These are phyloP conservation scores for Medicago truncatula DNA, from an alignment of 306 rosid genomes.

Conservation along the genomic window DNA sequence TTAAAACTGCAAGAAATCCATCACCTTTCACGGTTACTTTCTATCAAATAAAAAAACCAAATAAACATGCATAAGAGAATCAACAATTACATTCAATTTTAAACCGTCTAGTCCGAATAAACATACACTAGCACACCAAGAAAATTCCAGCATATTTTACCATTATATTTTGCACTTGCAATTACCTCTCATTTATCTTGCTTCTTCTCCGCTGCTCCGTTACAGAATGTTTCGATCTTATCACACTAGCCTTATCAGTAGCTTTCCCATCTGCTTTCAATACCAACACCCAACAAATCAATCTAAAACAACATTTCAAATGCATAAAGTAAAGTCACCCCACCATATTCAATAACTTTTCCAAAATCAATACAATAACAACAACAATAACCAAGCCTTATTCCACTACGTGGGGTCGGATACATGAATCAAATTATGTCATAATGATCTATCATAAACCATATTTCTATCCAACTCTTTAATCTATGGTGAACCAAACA, in stretches of 20 bases:
- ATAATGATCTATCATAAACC: no score
- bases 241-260: constrained; percentile 79
- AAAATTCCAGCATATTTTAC: background rate
- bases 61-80: background rate
- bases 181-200: constrained; percentile 98
- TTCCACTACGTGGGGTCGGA: no score
- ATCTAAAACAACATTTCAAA: constrained; percentile 33
- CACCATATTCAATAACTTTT: constrained; percentile 7
- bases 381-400: no score
- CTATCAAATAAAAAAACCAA: background rate
- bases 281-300: constrained; percentile 37
- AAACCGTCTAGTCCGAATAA: background rate
- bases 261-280: constrained; percentile 73
- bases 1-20: background rate
- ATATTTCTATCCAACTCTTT: no score
- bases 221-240: constrained; percentile 91
- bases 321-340: background rate
- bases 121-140: background rate
- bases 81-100: background rate
- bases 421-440: no score
- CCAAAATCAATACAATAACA: background rate
- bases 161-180: constrained; percentile 16
- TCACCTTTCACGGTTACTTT: background rate
- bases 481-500: no score
- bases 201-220: constrained; percentile 99